Base-by-base conservation (phyloP, 169 alveolate genomes). In the Cryptosporidium sp. region DNA sequence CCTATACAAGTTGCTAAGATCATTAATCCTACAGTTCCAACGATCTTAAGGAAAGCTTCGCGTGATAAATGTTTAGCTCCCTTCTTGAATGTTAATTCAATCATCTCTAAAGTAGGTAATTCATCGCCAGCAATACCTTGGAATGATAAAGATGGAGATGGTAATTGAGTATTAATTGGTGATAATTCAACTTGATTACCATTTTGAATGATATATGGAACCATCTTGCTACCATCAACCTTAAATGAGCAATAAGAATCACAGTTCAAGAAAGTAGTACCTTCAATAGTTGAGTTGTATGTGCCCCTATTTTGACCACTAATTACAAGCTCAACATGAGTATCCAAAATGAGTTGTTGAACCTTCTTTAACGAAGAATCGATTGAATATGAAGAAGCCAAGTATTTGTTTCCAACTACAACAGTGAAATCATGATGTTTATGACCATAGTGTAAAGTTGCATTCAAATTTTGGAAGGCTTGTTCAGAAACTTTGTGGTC, bases 101-200 rank as follows among this genome's bases (percentile, higher is more conserved):
- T 65, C 26, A 80, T 37, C 31, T 60, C 75, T 16, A 65, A 33
- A n/a, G 72, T 67, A 2, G 89, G 89, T 31, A 80, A 80, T 80
- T 80, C 89, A n/a, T 65, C 89, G 26, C 89, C 89, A 62, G 89
- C 75, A 42, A 80, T 70, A 42, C 89, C 89, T 37, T 80, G 89
- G 75, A 80, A 62, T 14, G 89, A 80, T 9, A 80, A 44, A 16
- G 73, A 29, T 21, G 71, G 48, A 42, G 48, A 56, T 39, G 75
- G 75, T 6, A 62, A 33, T 39, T 80, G 60, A 42, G 89, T 80
- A 26, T 18, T 60, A 42, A 80, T 80, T 80, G 89, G 80, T 70
- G 73, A 62, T 29, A 80, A 26, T 35, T 80, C 89, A 2, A 48
- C 48, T 12, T 42, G 62, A 42, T 45, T 31, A 26, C 75, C 75